Evolutionary conservation across 345 rosid species (phyloP).

Genomic region (Murraya paniculata): DNA sequence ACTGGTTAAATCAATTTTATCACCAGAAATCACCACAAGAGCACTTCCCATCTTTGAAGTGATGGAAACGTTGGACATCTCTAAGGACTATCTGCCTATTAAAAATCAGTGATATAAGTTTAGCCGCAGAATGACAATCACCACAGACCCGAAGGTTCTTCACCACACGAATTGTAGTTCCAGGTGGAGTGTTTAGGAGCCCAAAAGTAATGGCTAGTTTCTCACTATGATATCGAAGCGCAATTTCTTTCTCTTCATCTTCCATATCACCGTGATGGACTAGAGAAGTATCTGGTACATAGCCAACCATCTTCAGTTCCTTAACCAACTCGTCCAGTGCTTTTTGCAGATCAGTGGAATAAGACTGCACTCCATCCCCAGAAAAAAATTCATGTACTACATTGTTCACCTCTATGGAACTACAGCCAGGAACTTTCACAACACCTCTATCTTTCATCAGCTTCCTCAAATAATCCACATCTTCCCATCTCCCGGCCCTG

Average conservation of each 20-base stretch:
- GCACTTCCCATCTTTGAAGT: conserved; percentile 71
- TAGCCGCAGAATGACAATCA: conserved; percentile 88
- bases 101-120: conserved; percentile 60
- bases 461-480: conserved; percentile 56
- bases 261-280: conserved; percentile 63
- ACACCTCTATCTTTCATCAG: conserved; percentile 57
- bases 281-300: conserved; percentile 62
- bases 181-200: conserved; percentile 66
- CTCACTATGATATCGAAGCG: conserved; percentile 82
- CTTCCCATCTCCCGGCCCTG: conserved; percentile 65
- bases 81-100: conserved; percentile 70
- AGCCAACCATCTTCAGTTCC: conserved; percentile 79
- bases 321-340: conserved; percentile 58
- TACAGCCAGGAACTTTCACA: conserved; percentile 81
- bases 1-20: conserved; percentile 1
- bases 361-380: conserved; percentile 65
- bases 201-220: conserved; percentile 79
- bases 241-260: conserved; percentile 61
- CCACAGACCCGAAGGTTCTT: conserved; percentile 84
- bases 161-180: conserved; percentile 67
- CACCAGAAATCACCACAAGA: conserved; percentile 91
- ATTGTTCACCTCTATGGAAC: conserved; percentile 70
- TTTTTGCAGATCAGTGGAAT: conserved; percentile 41
- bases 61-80: conserved; percentile 93
- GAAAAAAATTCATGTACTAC: conserved; percentile 77